Base-by-base conservation (phyloP, 495 filamentous ascomycete genomes). In the Neurospora intermedia region DNA sequence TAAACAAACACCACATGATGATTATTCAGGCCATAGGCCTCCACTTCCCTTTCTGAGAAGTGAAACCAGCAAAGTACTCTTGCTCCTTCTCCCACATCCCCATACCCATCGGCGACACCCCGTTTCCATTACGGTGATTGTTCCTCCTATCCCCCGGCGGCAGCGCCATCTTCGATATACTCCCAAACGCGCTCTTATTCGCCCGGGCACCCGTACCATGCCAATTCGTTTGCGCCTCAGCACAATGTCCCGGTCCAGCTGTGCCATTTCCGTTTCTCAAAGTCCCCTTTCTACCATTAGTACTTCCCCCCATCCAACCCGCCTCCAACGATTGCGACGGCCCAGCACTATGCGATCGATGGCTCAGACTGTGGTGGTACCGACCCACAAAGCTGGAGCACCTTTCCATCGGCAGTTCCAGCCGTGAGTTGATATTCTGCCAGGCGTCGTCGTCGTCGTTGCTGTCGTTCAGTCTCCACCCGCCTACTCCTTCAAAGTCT, bases 401-500 rank as follows among this genome's bases (percentile, higher is more conserved):
- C 4, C 93, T 82, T 73, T 93, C 89, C 1, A 92, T 84, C 0
- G 91, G 91, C 6, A 94, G 82, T 73, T 94, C 90, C 1, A 94
- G 85, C 27, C 92, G 86, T 7, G 89, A 88, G 75, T 94, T 95
- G 77, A 94, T 87, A 39, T 86, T 89, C 15, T 91, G 85, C 93
- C 93, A 96, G 23, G 88, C 83, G 13, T 81, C 82, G 42, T 93
- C 82, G 42, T 93, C 90, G 42, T 85, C 83, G 7, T 85, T 83
- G 15, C 84, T 80, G n/a, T 85, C 84, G 15, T 87, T 83, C 15
- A 88, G 73, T 71, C 91, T 84, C 92, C 92, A 94, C 2, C 93
- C 93, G 15, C 93, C 93, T 4, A 96, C 86, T n/a, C 92, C 93
- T 82, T 96, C 93, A 76, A 91, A 96, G 81, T 96, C 93, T 6